These are phyloP conservation scores for Combretum micranthum DNA, from an alignment of 345 rosid genomes.

Conservation along the genomic window DNA sequence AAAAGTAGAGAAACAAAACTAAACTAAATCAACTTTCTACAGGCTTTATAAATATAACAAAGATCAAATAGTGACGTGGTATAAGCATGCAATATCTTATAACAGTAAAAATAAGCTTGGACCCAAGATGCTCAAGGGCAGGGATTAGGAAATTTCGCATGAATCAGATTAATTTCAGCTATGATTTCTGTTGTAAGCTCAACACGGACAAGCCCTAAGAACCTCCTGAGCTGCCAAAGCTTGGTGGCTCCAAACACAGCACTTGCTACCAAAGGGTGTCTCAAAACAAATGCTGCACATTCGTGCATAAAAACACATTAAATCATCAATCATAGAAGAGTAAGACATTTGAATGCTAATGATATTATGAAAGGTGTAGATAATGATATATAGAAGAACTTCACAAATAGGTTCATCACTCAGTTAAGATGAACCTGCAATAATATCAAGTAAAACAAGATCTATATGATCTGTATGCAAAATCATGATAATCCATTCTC, in stretches of 20 bases:
- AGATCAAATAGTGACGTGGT: too few relatives aligned
- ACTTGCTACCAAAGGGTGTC: conserved; percentile 48
- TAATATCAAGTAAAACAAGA: too few relatives aligned
- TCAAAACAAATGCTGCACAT: conserved; percentile 36
- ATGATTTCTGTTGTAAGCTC: conserved; percentile 32
- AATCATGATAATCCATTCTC: too few relatives aligned
- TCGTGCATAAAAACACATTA: neutral
- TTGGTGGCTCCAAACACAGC: conserved; percentile 43
- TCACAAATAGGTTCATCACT: too few relatives aligned
- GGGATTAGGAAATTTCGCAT: conserved; percentile 42
- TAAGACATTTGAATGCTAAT: neutral
- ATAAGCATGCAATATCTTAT: neutral
- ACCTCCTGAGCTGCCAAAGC: conserved; percentile 41
- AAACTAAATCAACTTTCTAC: too few relatives aligned
- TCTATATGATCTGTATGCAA: too few relatives aligned
- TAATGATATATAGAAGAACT: too few relatives aligned
- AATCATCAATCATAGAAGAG: neutral
- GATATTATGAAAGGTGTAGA: neutral
- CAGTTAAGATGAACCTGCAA: too few relatives aligned
- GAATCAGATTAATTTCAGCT: conserved; percentile 32
- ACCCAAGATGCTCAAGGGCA: conserved; percentile 28
- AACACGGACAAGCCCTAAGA: conserved; percentile 25
- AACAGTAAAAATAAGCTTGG: neutral
- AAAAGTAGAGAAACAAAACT: too few relatives aligned
- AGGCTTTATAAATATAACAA: too few relatives aligned